These are phyloP conservation scores for Millerago galiae DNA, from an alignment of 805 yeast genomes.

Conservation along the genomic window DNA sequence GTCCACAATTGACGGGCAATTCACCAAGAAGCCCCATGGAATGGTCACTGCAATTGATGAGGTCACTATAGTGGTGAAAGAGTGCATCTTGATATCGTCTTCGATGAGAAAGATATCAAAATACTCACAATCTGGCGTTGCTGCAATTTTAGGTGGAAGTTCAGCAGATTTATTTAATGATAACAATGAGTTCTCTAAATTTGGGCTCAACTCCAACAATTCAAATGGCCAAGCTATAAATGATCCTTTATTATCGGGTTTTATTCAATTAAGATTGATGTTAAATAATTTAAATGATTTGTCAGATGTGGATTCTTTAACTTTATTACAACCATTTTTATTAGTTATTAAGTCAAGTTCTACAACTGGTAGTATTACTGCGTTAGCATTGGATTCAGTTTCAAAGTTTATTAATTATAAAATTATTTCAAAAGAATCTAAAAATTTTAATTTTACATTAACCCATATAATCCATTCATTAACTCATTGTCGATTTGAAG, in stretches of 20 bases:
- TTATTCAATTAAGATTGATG: conserved; percentile 71
- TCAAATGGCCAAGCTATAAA: conserved; percentile 26
- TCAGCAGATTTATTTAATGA: conserved; percentile 42
- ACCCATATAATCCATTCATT: conserved; percentile 60
- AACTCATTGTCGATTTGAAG: conserved; percentile 94
- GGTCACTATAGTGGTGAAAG: conserved; percentile 76
- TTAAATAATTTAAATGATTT: conserved; percentile 49
- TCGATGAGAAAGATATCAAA: conserved; percentile 86
- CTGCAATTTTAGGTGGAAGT: conserved; percentile 73
- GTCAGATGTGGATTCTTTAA: conserved; percentile 57
- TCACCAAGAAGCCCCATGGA: conserved; percentile 2
- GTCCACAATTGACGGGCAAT: conserved; percentile 6
- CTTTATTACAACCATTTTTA: conserved; percentile 81
- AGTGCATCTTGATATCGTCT: conserved; percentile 78
- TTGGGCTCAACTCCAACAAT: conserved; percentile 14
- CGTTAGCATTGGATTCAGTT: conserved; percentile 70
- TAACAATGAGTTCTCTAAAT: conserved; percentile 31
- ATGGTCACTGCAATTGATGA: conserved; percentile 52
- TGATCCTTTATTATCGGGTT: conserved; percentile 69
- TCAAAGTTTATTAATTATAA: conserved; percentile 66
- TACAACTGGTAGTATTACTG: conserved; percentile 81
- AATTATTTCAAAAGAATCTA: conserved; percentile 50
- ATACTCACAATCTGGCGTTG: conserved; percentile 72
- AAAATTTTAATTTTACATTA: conserved; percentile 50
- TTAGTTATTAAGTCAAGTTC: conserved; percentile 76